These are phyloP conservation scores for Drechslerella dactyloides DNA, from an alignment of 2,329 filamentous ascomycete species.

Conservation along the genomic window DNA sequence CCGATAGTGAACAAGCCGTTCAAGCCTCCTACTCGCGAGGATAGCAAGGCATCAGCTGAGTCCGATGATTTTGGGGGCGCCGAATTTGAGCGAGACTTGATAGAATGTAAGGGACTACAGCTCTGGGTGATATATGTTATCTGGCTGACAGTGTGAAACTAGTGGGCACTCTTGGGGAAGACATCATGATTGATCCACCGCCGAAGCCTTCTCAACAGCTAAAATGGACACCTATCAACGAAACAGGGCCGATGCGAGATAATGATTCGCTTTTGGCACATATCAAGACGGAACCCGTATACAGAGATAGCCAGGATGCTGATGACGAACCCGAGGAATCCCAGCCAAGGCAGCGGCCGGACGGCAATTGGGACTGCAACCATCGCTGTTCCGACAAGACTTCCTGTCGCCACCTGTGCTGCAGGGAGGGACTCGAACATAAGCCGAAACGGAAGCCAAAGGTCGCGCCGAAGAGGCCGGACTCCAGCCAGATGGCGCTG, in stretches of 20 bases:
- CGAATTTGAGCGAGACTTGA: constrained; percentile 35
- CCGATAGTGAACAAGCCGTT: constrained; percentile 42
- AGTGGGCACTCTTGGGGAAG: constrained; percentile 22
- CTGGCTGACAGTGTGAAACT: neutral
- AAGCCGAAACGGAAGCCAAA: constrained; percentile 61
- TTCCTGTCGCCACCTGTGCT: constrained; percentile 70
- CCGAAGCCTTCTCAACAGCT: neutral
- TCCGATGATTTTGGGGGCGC: constrained; percentile 34
- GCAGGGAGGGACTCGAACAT: constrained; percentile 68
- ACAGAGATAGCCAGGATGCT: neutral
- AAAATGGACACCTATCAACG: constrained; percentile 40
- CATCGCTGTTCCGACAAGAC: constrained; percentile 63
- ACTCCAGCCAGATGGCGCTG: constrained; percentile 7
- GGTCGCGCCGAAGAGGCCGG: constrained; percentile 3
- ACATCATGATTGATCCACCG: neutral
- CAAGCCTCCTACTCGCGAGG: constrained; percentile 27
- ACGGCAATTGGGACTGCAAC: constrained; percentile 71
- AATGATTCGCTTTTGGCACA: neutral
- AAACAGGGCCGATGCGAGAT: neutral
- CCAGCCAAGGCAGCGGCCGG: constrained; percentile 60
- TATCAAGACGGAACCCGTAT: constrained; percentile 9
- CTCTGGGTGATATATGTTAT: neutral
- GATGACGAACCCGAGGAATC: constrained; percentile 54
- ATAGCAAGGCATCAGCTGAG: constrained; percentile 4
- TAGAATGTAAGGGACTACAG: constrained; percentile 21